phyloP scores from a whole-genome alignment of 768 basidiomycete genomes.

The Lentinula sp. region DNA sequence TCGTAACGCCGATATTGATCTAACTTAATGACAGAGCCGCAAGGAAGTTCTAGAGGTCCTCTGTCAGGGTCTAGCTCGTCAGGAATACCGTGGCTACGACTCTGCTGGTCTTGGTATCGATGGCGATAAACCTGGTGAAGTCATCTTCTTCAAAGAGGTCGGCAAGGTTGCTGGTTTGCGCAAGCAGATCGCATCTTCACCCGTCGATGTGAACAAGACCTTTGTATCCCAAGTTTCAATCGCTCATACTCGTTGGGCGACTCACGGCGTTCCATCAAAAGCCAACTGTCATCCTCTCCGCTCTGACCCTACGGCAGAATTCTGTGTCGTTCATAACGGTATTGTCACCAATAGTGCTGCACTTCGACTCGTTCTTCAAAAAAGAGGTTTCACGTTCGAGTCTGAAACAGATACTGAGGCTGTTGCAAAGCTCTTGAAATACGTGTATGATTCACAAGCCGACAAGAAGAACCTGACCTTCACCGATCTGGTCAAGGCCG shows the following conservation, averaged over 20 bases:
- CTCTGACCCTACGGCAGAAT: slow-evolving; percentile 75
- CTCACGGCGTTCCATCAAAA: slow-evolving; percentile 85
- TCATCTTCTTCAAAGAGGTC: slow-evolving; percentile 93
- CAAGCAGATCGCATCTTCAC: slow-evolving; percentile 75
- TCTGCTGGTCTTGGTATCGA: slow-evolving; percentile 89
- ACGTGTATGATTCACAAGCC: slow-evolving; percentile 90
- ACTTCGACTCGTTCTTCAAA: slow-evolving; percentile 88
- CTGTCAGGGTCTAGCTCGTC: slow-evolving; percentile 82
- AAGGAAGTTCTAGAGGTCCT: slow-evolving; percentile 89
- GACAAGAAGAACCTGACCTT: slow-evolving; percentile 82
- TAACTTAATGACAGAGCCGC: slow-evolving; percentile 53
- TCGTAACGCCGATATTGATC: neutral
- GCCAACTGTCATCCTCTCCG: slow-evolving; percentile 94
- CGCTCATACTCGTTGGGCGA: slow-evolving; percentile 99
- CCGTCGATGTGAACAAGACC: slow-evolving; percentile 67
- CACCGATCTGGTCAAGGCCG: slow-evolving; percentile 89
- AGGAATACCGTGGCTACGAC: slow-evolving; percentile 99
- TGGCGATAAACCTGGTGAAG: slow-evolving; percentile 74
- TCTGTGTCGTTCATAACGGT: slow-evolving; percentile 96
- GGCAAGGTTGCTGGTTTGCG: slow-evolving; percentile 94
- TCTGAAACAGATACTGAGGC: slow-evolving; percentile 98
- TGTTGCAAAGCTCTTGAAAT: slow-evolving; percentile 93
- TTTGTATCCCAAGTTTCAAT: slow-evolving; percentile 89
- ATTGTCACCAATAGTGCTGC: slow-evolving; percentile 94
- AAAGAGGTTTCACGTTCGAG: slow-evolving; percentile 90